phyloP scores from a whole-genome alignment of 1,284 basidiomycete species.

The Tilletia caries region DNA sequence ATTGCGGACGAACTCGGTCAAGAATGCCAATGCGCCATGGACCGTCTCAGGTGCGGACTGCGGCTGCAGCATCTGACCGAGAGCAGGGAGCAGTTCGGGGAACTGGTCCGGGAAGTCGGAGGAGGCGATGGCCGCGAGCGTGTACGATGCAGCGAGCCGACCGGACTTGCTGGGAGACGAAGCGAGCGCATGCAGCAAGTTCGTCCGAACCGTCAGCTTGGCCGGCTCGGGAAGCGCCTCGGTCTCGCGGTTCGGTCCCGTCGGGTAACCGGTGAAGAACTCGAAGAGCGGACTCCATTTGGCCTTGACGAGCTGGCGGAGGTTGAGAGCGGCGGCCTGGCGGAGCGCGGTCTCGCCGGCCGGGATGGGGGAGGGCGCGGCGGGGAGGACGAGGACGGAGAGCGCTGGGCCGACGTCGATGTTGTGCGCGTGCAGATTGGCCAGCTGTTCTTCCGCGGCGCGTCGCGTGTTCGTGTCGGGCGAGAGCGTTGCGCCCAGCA shows the following conservation, averaged over 20 bases:
- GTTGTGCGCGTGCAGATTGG: conserved; percentile 24
- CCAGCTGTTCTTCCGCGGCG: conserved; percentile 32
- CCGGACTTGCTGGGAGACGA: conserved; percentile 35
- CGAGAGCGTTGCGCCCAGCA: conserved; percentile 25
- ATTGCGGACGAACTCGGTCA: conserved; percentile 44
- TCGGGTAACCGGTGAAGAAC: conserved; percentile 28
- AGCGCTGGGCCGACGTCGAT: conserved; percentile 30
- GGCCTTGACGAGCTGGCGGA: conserved; percentile 42
- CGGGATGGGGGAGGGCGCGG: conserved; percentile 18
- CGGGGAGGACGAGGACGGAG: conserved; percentile 26
- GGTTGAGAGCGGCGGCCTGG: conserved; percentile 42
- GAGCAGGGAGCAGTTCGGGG: conserved; percentile 38
- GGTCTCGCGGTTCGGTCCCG: conserved; percentile 12
- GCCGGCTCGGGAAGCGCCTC: conserved; percentile 28
- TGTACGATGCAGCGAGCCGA: conserved; percentile 38
- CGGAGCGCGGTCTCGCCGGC: conserved; percentile 22
- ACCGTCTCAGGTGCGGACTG: conserved; percentile 20
- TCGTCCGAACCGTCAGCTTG: conserved; percentile 35
- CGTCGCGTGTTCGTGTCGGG: conserved; percentile 25
- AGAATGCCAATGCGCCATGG: conserved; percentile 45
- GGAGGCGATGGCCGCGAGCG: conserved; percentile 39
- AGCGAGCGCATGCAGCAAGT: conserved; percentile 34
- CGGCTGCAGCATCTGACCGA: conserved; percentile 33
- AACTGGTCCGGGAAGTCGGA: conserved; percentile 51
- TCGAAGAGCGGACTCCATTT: conserved; percentile 48